Percentiles rank a stretch among this genome's conserved stretches.
Conservation (phyloP, 129 eudicot genomes). For the Artemisia annua region DNA sequence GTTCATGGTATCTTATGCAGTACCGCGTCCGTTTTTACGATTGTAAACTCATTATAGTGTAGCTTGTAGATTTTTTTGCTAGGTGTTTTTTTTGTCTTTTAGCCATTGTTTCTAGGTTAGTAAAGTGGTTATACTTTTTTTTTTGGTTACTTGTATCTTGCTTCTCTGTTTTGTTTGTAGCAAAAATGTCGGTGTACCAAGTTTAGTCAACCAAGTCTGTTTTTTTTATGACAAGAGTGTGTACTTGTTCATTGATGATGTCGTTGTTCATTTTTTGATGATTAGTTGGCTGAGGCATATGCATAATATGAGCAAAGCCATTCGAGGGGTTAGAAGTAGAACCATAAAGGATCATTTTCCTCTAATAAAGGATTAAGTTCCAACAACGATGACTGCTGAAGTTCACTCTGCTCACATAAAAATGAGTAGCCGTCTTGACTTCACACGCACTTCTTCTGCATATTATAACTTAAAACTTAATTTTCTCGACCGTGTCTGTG, state of each 20-base stretch:
- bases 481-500: too few species aligned
- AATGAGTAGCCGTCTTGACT: background rate
- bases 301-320: conserved; percentile 9
- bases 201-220: background rate
- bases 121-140: conserved; percentile 15
- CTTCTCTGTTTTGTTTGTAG: background rate
- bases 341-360: background rate
- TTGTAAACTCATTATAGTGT: background rate
- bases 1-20: conserved; percentile 8
- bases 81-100: conserved; percentile 9
- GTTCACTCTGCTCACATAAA: background rate
- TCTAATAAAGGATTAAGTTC: conserved; percentile 13
- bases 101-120: conserved; percentile 8
- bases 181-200: conserved; percentile 19
- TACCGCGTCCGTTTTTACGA: conserved; percentile 1
- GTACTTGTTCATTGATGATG: background rate
- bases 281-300: conserved; percentile 22
- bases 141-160: background rate
- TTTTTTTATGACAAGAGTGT: conserved; percentile 16
- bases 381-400: background rate
- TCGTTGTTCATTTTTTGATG: background rate
- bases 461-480: background rate
- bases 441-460: background rate
- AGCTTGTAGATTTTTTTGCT: conserved; percentile 5
- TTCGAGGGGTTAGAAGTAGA: conserved; percentile 10